Conservation (phyloP, 208 protist species). For the Trypanosoma vivax region DNA sequence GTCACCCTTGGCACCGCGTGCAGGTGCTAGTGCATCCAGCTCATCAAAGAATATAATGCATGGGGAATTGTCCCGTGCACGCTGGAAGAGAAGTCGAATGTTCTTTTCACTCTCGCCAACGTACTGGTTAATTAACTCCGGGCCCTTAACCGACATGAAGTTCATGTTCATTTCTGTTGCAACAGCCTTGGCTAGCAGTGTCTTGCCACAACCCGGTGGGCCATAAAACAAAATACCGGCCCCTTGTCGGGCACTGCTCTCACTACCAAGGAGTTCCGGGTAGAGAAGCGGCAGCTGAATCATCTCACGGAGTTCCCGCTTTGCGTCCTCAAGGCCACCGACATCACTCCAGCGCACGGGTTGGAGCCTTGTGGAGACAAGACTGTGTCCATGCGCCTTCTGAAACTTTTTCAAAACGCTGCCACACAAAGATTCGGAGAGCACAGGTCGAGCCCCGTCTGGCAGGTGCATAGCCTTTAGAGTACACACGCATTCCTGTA, state of each 20-base stretch:
- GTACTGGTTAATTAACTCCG: constrained; percentile 93
- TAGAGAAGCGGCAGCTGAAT: constrained; percentile 82
- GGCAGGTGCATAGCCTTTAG: constrained; percentile 11
- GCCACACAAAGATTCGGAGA: constrained; percentile 54
- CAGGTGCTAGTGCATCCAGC: constrained; percentile 85
- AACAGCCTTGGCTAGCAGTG: constrained; percentile 89
- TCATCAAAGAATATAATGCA: constrained; percentile 95
- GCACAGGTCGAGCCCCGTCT: constrained; percentile 27
- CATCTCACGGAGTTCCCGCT: constrained; percentile 74
- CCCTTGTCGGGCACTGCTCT: constrained; percentile 46
- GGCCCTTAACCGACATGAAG: constrained; percentile 93
- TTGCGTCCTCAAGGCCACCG: constrained; percentile 86
- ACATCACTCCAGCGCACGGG: constrained; percentile 88
- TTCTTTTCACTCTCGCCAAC: constrained; percentile 90
- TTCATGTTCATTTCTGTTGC: constrained; percentile 92
- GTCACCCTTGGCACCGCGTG: constrained; percentile 81
- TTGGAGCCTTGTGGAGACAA: constrained; percentile 81
- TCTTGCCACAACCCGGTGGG: constrained; percentile 93
- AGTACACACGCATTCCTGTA: constrained; percentile 34
- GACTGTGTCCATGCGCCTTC: constrained; percentile 69
- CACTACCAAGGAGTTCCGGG: constrained; percentile 69
- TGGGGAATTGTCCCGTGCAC: constrained; percentile 79
- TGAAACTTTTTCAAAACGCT: constrained; percentile 50
- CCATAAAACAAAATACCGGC: constrained; percentile 90
- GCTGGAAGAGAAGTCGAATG: constrained; percentile 86